Conservation (phyloP, 2,329 filamentous ascomycete species). For the Dissoconium aciculare region DNA sequence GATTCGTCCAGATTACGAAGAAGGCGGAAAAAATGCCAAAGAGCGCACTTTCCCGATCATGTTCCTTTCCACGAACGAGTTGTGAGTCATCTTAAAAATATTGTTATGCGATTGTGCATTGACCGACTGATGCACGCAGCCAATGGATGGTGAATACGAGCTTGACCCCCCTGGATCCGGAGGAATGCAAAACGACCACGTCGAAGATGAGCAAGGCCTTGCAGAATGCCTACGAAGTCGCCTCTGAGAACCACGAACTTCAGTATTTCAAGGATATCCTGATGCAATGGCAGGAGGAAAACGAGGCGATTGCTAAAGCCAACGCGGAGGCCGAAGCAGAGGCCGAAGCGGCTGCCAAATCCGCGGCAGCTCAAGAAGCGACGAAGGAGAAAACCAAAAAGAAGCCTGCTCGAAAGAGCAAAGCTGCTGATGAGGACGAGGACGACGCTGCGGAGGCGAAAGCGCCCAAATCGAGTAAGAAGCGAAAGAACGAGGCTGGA, state of each 20-base stretch:
- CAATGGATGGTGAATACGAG: conserved; percentile 83
- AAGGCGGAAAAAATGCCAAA: conserved; percentile 70
- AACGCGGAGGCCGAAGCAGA: conserved; percentile 27
- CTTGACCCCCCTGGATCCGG: conserved; percentile 60
- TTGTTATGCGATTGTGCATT: background rate
- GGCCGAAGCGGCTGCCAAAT: conserved; percentile 27
- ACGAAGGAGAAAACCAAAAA: conserved; percentile 39
- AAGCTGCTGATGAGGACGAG: conserved; percentile 22
- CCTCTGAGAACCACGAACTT: conserved; percentile 61
- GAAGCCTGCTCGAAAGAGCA: conserved; percentile 22
- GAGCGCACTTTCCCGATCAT: conserved; percentile 88
- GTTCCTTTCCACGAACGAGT: conserved; percentile 91
- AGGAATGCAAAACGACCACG: conserved; percentile 50
- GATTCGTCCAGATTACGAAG: conserved; percentile 72
- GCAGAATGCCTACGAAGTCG: conserved; percentile 63
- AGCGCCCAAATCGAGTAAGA: conserved; percentile 48
- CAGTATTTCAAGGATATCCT: conserved; percentile 74
- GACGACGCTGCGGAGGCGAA: conserved; percentile 53
- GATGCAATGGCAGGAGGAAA: conserved; percentile 39
- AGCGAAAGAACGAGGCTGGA: conserved; percentile 61
- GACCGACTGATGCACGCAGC: conserved; percentile 33
- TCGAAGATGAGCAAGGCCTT: conserved; percentile 71
- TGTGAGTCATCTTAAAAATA: conserved; percentile 49
- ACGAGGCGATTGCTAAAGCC: conserved; percentile 23
- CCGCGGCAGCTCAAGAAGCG: conserved; percentile 35